Base-by-base conservation (phyloP, 2,329 filamentous ascomycete species). In the Paraphoma chrysanthemicola region DNA sequence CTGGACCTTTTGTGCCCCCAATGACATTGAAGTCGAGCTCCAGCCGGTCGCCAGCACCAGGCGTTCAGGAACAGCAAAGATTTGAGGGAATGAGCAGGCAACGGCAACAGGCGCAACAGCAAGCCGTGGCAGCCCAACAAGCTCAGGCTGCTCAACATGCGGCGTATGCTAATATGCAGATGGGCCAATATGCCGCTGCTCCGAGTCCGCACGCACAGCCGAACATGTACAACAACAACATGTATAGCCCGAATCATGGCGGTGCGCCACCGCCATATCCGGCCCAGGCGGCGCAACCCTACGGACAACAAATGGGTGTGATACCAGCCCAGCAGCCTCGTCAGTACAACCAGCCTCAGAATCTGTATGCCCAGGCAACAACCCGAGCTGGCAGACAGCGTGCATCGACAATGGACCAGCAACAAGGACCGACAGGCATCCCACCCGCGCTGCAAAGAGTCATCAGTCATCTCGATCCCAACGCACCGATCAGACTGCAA, bases 371-470 rank as follows among this genome's bases (percentile, higher is more conserved):
- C 44, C 91, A 94, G 79, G 88, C 90, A 56, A 90, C 88, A 50
- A 86, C 92, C 66, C 86, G 92, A 63, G 88, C 89, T 44, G 90
- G 90, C 44, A 87, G 95, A 51, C 94, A 97, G 78, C 88, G 95
- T 59, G 93, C 95, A 41, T 95, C 93, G 44, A 99, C 95, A 3
- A 96, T 98, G 90, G 95, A 98, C 71, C 92, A 95, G 73, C 92
- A 96, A 70, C 90, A 93, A 71, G 93, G 93, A 69, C 90, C 93
- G 70, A 93, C 90, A 61, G 94, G 94, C 2, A 97, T 99, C 56
- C 95, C 95, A 5, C 89, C 91, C 12, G 89, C 93, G 3, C 92
- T 99, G 56, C 95, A 99, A 78, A 86, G 95, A 67, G 95, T 99
- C 18, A 95, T 95, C 42, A 97, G 93, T 74, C 94, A 98, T 77